Conservation (phyloP, 441 rosid species). For the Arabidopsis lyrata region DNA sequence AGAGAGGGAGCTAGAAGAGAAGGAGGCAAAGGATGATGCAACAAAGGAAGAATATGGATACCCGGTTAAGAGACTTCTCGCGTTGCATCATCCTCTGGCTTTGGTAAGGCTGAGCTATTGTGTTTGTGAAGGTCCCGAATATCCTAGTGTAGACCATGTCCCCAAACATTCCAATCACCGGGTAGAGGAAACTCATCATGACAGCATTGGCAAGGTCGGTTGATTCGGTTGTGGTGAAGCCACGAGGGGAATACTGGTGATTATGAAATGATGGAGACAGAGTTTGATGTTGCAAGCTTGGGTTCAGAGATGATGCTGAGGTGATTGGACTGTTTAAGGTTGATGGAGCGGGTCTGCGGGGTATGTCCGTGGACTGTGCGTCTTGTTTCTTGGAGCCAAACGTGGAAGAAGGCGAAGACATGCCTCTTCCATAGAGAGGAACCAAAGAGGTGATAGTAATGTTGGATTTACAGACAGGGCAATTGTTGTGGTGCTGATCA, state of each 20-base stretch:
- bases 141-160: conserved; percentile 72
- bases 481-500: conserved; percentile 67
- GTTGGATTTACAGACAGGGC: conserved; percentile 86
- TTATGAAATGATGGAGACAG: conserved; percentile 40
- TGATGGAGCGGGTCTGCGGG: conserved; percentile 73
- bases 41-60: conserved; percentile 77
- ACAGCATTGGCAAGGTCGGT: conserved; percentile 47
- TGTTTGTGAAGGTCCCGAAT: conserved; percentile 52
- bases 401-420: conserved; percentile 48
- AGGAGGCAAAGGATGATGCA: conserved; percentile 77
- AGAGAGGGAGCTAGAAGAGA: conserved; percentile 57
- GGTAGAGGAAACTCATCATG: conserved; percentile 54
- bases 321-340: conserved; percentile 39
- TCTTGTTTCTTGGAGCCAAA: conserved; percentile 47
- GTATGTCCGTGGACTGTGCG: conserved; percentile 49
- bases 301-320: conserved; percentile 57
- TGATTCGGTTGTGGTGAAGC: conserved; percentile 51
- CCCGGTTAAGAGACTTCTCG: conserved; percentile 73
- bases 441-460: conserved; percentile 82
- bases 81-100: conserved; percentile 72
- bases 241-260: conserved; percentile 45
- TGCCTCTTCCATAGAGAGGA: conserved; percentile 89
- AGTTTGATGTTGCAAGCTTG: conserved; percentile 48
- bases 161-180: conserved; percentile 71
- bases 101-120: conserved; percentile 51